phyloP scores from a whole-genome alignment of 352 stramenopile genomes.

The Phytophthora constricta region DNA sequence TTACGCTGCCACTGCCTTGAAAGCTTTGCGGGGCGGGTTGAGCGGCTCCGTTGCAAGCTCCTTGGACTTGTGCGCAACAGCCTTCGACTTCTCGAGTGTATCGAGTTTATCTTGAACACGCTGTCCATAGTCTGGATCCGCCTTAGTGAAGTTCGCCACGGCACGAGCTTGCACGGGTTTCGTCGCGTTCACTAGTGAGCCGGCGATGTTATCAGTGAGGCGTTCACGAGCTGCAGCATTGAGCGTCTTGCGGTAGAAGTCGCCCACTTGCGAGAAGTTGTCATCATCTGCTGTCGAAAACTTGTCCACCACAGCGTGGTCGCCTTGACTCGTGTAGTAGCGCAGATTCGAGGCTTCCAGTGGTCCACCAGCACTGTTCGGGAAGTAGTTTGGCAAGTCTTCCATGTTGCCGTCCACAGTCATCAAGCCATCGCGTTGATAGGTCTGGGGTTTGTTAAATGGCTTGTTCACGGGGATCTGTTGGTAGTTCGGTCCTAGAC shows the following conservation, averaged over 20 bases:
- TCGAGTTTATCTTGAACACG: conserved; percentile 1
- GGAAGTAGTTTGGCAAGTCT: conserved; percentile 79
- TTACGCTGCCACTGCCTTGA: neutral
- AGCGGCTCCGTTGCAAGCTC: neutral
- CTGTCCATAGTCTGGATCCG: neutral
- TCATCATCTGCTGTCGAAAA: conserved; percentile 82
- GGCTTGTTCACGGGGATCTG: conserved; percentile 83
- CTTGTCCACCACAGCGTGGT: conserved; percentile 41
- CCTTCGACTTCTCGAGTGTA: neutral
- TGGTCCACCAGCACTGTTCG: conserved; percentile 68
- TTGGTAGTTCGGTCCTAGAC: conserved; percentile 84
- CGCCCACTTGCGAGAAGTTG: conserved; percentile 79
- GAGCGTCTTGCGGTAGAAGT: conserved; percentile 81
- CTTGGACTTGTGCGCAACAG: neutral
- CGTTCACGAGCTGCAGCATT: conserved; percentile 59
- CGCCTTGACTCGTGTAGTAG: conserved; percentile 34
- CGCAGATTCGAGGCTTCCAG: conserved; percentile 20
- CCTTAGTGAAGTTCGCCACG: conserved; percentile 1
- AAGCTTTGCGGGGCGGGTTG: conserved; percentile 2
- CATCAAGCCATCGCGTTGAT: conserved; percentile 84
- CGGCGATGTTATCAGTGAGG: conserved; percentile 85
- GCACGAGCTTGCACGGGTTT: conserved; percentile 56
- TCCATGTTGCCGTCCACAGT: conserved; percentile 68
- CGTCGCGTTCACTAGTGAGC: conserved; percentile 71
- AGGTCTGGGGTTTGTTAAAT: conserved; percentile 58